Evolutionary conservation across 1,284 basidiomycete species (phyloP).

Genomic region (Boletus austroedulis): DNA sequence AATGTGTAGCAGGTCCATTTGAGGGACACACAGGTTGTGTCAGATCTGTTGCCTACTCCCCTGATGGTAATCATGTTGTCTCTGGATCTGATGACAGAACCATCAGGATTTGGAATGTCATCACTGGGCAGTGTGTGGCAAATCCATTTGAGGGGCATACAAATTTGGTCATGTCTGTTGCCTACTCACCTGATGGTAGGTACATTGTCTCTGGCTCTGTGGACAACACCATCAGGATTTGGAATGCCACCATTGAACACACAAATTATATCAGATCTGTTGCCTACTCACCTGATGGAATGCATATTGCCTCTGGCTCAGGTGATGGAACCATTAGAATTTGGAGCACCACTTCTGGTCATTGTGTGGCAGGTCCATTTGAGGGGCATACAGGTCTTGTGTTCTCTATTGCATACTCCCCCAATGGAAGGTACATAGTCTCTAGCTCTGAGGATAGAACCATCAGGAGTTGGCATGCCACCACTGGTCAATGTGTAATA

Average conservation of each 20-base stretch:
- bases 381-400: neutral
- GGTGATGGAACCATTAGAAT: too few relatives aligned
- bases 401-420: neutral
- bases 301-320: too few relatives aligned
- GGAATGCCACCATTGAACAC: neutral
- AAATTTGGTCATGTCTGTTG: neutral
- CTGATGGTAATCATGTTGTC: too few relatives aligned
- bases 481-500: neutral
- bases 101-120: too few relatives aligned
- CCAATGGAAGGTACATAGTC: neutral
- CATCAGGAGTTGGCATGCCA: neutral
- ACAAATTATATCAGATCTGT: neutral
- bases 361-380: too few relatives aligned
- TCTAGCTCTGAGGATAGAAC: neutral
- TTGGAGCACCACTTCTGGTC: too few relatives aligned
- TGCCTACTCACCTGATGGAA: too few relatives aligned
- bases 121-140: neutral
- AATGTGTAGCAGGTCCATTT: too few relatives aligned
- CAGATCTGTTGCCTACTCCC: too few relatives aligned
- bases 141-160: too few relatives aligned
- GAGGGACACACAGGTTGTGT: too few relatives aligned
- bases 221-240: neutral
- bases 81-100: too few relatives aligned
- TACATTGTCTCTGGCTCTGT: neutral
- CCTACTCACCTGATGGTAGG: neutral